phyloP scores from a whole-genome alignment of 2,329 filamentous ascomycete species.

The Sclerotinia subarctica region DNA sequence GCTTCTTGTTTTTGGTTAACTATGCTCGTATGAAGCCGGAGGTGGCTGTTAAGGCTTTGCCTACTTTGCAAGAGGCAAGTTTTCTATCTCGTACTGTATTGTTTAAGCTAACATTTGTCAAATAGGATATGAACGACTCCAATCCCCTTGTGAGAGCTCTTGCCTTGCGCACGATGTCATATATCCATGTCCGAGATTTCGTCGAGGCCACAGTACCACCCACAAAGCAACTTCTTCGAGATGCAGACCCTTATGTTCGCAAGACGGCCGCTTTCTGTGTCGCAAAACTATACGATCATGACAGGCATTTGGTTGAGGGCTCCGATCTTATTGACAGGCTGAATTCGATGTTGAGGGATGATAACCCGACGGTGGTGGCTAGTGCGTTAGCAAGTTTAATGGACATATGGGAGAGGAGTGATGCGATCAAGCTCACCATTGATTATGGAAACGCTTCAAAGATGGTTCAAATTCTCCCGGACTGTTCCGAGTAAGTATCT shows the following conservation, averaged over 20 bases:
- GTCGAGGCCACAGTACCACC: constrained; percentile 86
- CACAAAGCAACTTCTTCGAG: constrained; percentile 77
- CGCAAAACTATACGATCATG: constrained; percentile 96
- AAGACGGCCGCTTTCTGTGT: constrained; percentile 97
- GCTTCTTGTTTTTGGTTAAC: constrained; percentile 95
- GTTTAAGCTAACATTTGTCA: not conserved
- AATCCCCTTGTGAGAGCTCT: constrained; percentile 92
- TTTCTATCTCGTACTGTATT: not conserved
- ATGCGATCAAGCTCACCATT: constrained; percentile 96
- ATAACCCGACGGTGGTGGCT: constrained; percentile 96
- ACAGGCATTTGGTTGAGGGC: constrained; percentile 80
- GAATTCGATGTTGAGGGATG: constrained; percentile 85
- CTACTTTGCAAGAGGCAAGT: constrained; percentile 74
- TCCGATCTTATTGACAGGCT: constrained; percentile 90
- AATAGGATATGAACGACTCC: constrained; percentile 83
- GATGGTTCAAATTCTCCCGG: constrained; percentile 91
- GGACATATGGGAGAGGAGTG: constrained; percentile 98
- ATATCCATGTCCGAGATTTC: constrained; percentile 94
- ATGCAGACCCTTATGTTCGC: constrained; percentile 90
- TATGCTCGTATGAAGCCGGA: constrained; percentile 94
- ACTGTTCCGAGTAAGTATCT: constrained; percentile 84
- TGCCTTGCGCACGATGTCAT: constrained; percentile 91
- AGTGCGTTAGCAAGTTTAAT: constrained; percentile 87
- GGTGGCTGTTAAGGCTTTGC: constrained; percentile 87
- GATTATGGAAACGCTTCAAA: constrained; percentile 97